Percentiles rank a stretch among this genome's conserved stretches.
Conservation (phyloP, 1,284 basidiomycete species). For the Apiotrichum mycotoxinovorans region DNA sequence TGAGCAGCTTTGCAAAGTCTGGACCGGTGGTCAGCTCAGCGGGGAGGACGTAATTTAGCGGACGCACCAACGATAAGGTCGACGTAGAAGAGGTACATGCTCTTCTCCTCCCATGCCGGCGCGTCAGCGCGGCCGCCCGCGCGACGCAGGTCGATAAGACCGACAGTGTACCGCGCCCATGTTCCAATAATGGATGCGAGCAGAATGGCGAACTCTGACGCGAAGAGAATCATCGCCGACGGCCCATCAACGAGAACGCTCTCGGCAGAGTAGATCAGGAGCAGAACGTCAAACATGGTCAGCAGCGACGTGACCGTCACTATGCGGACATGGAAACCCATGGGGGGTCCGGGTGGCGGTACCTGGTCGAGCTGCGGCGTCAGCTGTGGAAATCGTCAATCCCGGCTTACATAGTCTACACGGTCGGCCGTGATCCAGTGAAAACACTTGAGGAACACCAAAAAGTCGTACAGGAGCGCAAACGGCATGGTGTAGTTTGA, state of each 20-base stretch:
- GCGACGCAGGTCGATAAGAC: conserved; percentile 72
- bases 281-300: conserved; percentile 33
- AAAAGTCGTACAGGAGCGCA: conserved; percentile 82
- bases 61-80: conserved; percentile 78
- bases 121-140: conserved; percentile 81
- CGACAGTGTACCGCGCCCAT: conserved; percentile 80
- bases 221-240: conserved; percentile 82
- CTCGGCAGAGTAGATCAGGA: conserved; percentile 38
- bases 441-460: conserved; percentile 94
- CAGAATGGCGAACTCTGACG: conserved; percentile 90
- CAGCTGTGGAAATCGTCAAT: not conserved
- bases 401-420: conserved; percentile 81
- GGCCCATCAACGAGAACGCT: conserved; percentile 57
- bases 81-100: conserved; percentile 93
- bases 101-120: conserved; percentile 94
- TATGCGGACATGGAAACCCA: conserved; percentile 81
- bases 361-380: conserved; percentile 85
- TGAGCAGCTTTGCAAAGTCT: conserved; percentile 91
- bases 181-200: conserved; percentile 71
- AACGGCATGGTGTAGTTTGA: conserved; percentile 84
- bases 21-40: conserved; percentile 11
- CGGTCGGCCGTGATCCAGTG: conserved; percentile 95
- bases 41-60: not conserved
- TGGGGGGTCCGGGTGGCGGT: conserved; percentile 75
- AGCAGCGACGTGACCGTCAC: conserved; percentile 50